Evolutionary conservation across 176 grass and related monocot species (phyloP).

Genomic region (Paspalum vaginatum): DNA sequence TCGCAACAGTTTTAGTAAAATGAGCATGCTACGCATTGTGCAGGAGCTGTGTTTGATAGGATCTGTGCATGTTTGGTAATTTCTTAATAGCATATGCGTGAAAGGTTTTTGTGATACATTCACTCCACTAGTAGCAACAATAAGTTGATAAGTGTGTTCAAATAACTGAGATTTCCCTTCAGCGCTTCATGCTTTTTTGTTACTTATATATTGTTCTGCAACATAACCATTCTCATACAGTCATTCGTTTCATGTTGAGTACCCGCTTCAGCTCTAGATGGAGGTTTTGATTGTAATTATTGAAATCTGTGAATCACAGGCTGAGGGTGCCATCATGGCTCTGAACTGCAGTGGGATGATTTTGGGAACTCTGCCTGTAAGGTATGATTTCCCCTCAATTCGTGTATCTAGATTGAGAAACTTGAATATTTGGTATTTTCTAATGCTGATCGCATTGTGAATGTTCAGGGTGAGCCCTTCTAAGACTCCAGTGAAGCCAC

Average conservation of each 20-base stretch:
- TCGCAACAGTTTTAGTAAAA: conserved; percentile 9
- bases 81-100: neutral
- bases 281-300: neutral
- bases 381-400: conserved; percentile 41
- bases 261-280: neutral
- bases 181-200: neutral
- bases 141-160: neutral
- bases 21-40: neutral
- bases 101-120: conserved; percentile 14
- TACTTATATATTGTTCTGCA: neutral
- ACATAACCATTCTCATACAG: neutral
- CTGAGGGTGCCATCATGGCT: conserved; percentile 78
- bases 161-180: neutral
- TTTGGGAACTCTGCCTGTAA: conserved; percentile 81
- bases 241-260: neutral
- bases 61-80: neutral
- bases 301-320: conserved; percentile 53
- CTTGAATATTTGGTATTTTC: conserved; percentile 28
- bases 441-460: conserved; percentile 13
- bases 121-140: neutral
- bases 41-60: conserved; percentile 8
- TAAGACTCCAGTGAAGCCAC: conserved; percentile 84
- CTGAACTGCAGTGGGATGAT: conserved; percentile 89
- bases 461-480: conserved; percentile 95
- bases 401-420: neutral